Evolutionary conservation across 1,284 basidiomycete species (phyloP), one percentile per base, ranked within the genome.

Genomic region (Melampsora larici-populina): DNA sequence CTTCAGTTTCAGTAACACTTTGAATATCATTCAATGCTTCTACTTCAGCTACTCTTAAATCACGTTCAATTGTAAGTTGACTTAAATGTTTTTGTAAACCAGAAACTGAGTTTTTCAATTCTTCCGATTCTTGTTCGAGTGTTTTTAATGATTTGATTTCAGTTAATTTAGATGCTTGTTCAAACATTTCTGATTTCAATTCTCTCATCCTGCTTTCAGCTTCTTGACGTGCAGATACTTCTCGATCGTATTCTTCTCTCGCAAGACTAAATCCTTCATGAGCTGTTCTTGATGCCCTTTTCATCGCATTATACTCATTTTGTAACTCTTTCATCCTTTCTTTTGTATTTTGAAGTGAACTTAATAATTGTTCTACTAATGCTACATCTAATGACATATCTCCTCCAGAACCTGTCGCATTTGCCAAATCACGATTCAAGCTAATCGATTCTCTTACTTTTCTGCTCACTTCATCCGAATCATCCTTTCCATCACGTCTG

Each of bases 241-340:
- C 95, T 77, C 89, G 89, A 83, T 97, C 94, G 82, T 95, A 97
- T 83, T 98, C 95, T 71, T 91, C 90, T 80, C 94, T 92, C 1
- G 96, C 95, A 58, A 94, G 92, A 0, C 90, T 91, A 75, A 98
- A 86, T 18, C 96, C 95, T 80, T 95, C 92, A 78, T 94, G 92
- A 80, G 93, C 94, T 81, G 93, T 92, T 82, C 92, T 92, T 83
- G 93, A 96, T 64, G 90, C 89, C 51, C 71, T 18, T 31, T 93
- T 93, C 82, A 93, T 90, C 36, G 91, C 90, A 82, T 94, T 92
- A 81, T 96, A 89, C 83, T 89, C 91, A 79, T 85, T 87, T 82
- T 91, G 93, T 80, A 97, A 85, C 69, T 89, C 88, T 63, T 85
- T 81, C 80, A 89, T 88, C 78, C 90, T 89, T 36, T 87, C 86